phyloP scores from a whole-genome alignment of 2,329 filamentous ascomycete genomes.

The Chaetothyriales sp. region DNA sequence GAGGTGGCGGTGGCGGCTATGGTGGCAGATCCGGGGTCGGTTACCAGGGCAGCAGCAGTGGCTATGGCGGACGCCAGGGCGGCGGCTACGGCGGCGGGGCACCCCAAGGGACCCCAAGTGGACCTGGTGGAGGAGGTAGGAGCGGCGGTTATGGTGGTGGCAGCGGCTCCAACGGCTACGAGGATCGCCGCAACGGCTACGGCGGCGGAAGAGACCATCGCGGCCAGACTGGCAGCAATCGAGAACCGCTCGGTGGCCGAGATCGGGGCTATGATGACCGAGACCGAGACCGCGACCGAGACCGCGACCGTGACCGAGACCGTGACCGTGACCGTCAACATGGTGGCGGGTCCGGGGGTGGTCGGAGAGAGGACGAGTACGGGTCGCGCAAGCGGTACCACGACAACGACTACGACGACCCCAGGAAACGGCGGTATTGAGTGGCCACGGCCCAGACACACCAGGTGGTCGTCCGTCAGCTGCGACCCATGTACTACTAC shows the following conservation, averaged over 20 bases:
- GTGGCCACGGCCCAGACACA: conserved; percentile 20
- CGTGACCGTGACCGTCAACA: conserved; percentile 22
- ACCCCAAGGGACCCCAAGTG: conserved; percentile 30
- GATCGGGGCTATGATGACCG: conserved; percentile 40
- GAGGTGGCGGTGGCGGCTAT: conserved; percentile 20
- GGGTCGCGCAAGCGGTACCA: conserved; percentile 51
- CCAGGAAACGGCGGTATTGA: conserved; percentile 45
- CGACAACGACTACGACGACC: conserved; percentile 72
- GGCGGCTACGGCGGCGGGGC: conserved; percentile 24
- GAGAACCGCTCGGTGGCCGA: conserved; percentile 61
- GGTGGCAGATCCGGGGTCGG: conserved; percentile 38
- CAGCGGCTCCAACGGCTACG: conserved; percentile 28
- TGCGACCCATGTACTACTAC: conserved; percentile 10
- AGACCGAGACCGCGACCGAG: conserved; percentile 28
- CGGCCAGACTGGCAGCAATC: conserved; percentile 58
- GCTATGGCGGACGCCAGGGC: conserved; percentile 27
- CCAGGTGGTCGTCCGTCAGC: conserved; percentile 1
- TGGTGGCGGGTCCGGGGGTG: conserved; percentile 27
- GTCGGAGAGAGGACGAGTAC: conserved; percentile 37
- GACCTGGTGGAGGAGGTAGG: conserved; percentile 31
- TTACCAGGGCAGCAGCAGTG: conserved; percentile 44
- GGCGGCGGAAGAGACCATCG: conserved; percentile 39
- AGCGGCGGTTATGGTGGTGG: conserved; percentile 40
- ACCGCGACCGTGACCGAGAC: conserved; percentile 27
- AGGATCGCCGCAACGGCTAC: conserved; percentile 34